Evolutionary conservation across 176 grass and related monocot species (phyloP).

Genomic region (Paspalum notatum): DNA sequence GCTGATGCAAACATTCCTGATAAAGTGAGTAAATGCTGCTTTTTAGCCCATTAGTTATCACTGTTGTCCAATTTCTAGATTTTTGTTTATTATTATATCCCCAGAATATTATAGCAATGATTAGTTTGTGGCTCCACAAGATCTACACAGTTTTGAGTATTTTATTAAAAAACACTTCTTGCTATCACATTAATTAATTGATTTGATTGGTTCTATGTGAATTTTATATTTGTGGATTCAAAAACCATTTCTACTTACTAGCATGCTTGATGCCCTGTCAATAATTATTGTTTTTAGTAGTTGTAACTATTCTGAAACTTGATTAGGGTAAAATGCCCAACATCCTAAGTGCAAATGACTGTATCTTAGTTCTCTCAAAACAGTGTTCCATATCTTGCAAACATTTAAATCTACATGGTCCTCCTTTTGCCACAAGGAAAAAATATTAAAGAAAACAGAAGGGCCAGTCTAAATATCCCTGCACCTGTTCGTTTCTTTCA

Average conservation of each 20-base stretch:
- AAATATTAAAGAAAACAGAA: neutral
- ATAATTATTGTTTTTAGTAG: too few species aligned
- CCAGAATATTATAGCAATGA: neutral
- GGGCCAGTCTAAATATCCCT: neutral
- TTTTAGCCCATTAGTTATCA: neutral
- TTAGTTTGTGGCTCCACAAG: neutral
- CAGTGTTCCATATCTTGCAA: neutral
- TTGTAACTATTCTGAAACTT: neutral
- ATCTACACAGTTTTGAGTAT: neutral
- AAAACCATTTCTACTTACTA: neutral
- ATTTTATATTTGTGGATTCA: neutral
- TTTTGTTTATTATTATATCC: neutral
- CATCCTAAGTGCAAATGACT: neutral
- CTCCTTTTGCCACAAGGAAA: neutral
- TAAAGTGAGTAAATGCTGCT: conserved; percentile 23
- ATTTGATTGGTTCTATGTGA: neutral
- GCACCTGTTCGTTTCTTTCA: neutral
- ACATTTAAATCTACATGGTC: neutral
- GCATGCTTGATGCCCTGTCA: neutral
- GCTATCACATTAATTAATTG: too few species aligned
- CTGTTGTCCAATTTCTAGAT: neutral
- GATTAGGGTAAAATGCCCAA: neutral
- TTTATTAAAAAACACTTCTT: neutral
- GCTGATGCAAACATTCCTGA: conserved; percentile 39
- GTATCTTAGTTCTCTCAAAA: neutral